Percentiles rank a stretch among this genome's conserved stretches.
These are phyloP conservation scores for Colletotrichum chlorophyti DNA, from an alignment of 2,329 filamentous ascomycete species.

Conservation along the genomic window DNA sequence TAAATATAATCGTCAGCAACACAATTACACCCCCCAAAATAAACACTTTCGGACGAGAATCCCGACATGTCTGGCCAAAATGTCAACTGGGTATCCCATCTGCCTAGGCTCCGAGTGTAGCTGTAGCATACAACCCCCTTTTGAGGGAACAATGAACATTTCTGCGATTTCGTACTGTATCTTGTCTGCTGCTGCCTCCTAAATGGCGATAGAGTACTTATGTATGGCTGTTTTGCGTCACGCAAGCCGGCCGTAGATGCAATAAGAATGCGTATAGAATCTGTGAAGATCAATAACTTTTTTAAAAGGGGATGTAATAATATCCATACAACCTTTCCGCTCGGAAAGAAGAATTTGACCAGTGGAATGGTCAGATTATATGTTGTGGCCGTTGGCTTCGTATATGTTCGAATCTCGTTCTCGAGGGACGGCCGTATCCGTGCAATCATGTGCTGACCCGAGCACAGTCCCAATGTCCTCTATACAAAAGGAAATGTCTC, in stretches of 20 bases:
- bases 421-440: constrained; percentile 6
- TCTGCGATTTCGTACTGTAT: neutral
- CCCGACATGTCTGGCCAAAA: constrained; percentile 13
- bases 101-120: constrained; percentile 15
- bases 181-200: neutral
- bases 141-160: neutral
- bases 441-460: constrained; percentile 4
- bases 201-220: constrained; percentile 9
- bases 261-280: neutral
- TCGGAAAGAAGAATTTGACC: neutral
- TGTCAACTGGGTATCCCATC: constrained; percentile 25
- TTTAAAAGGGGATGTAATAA: neutral
- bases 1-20: constrained; percentile 12
- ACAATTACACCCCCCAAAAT: constrained; percentile 11
- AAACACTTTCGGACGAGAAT: constrained; percentile 8
- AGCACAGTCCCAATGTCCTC: constrained; percentile 1
- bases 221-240: neutral
- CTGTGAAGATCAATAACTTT: constrained; percentile 2
- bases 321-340: neutral
- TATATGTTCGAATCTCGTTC: constrained; percentile 20
- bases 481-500: constrained; percentile 19
- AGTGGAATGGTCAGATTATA: constrained; percentile 6
- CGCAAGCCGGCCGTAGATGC: constrained; percentile 19
- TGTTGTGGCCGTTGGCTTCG: constrained; percentile 19
- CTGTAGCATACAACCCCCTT: constrained; percentile 20